These are phyloP conservation scores for Russula brevipes DNA, from an alignment of 768 basidiomycete species.

Conservation along the genomic window DNA sequence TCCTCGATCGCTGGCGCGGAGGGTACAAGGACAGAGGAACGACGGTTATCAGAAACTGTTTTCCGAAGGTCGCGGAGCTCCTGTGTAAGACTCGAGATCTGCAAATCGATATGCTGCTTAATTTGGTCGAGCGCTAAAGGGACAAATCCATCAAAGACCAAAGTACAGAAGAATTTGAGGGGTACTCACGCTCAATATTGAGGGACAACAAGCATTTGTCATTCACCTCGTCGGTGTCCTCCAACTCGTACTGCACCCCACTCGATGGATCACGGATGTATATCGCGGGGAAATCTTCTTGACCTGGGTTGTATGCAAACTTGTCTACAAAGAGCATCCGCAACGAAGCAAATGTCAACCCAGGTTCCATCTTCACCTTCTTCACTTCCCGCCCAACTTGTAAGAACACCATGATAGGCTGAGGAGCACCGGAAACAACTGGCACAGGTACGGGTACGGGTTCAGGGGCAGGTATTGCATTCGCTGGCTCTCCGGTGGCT, in stretches of 20 bases:
- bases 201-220: constrained; percentile 84
- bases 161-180: neutral
- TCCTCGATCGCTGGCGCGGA: constrained; percentile 50
- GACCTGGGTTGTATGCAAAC: constrained; percentile 89
- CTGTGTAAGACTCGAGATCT: constrained; percentile 77
- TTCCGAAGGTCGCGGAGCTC: constrained; percentile 87
- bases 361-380: constrained; percentile 69
- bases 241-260: constrained; percentile 92
- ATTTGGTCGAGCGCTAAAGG: constrained; percentile 89
- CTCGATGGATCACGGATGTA: constrained; percentile 91
- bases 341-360: constrained; percentile 65
- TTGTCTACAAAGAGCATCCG: constrained; percentile 89
- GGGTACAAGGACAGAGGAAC: constrained; percentile 45
- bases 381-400: constrained; percentile 90
- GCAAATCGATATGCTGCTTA: constrained; percentile 93
- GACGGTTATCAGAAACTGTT: constrained; percentile 50
- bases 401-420: constrained; percentile 67
- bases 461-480: neutral
- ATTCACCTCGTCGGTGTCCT: constrained; percentile 89
- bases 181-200: constrained; percentile 89
- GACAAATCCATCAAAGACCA: neutral
- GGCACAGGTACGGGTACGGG: constrained; percentile 32
- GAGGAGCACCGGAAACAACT: constrained; percentile 22
- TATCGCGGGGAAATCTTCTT: constrained; percentile 91
- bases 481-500: neutral